Percentiles rank a stretch among this genome's conserved stretches.
These are phyloP conservation scores for Turritis glabra DNA, from an alignment of 345 rosid genomes.

Conservation along the genomic window DNA sequence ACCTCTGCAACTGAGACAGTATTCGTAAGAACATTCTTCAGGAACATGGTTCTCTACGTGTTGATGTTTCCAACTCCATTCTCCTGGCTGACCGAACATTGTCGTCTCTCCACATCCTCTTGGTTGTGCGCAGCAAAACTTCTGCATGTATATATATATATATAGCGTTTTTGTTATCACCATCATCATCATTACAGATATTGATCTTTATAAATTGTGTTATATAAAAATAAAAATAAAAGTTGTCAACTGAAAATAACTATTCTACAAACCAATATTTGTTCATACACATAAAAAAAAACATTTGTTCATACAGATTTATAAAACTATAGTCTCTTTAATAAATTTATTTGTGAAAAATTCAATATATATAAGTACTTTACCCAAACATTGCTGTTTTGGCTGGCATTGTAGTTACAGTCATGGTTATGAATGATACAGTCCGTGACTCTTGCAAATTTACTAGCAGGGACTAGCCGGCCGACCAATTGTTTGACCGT, in stretches of 20 bases:
- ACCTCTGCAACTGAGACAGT: slow-evolving; percentile 33
- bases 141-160: slow-evolving; percentile 17
- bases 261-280: no score
- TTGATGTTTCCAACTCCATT: slow-evolving; percentile 39
- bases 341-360: no score
- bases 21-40: slow-evolving; percentile 34
- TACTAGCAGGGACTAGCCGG: slow-evolving; percentile 18
- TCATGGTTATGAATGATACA: slow-evolving; percentile 33
- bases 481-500: slow-evolving; percentile 29
- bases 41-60: slow-evolving; percentile 18
- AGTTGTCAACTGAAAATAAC: no score
- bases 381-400: slow-evolving; percentile 43
- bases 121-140: slow-evolving; percentile 35
- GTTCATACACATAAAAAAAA: no score
- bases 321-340: no score
- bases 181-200: not conserved
- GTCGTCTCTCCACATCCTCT: slow-evolving; percentile 25
- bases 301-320: no score
- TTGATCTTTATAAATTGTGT: no score
- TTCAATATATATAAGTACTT: no score
- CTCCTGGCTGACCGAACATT: slow-evolving; percentile 32
- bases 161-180: not conserved
- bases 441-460: not conserved
- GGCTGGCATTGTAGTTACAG: slow-evolving; percentile 32
- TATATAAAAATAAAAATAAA: no score